Base-by-base conservation (phyloP, 2,329 filamentous ascomycete species). In the Karstenula rhodostoma region DNA sequence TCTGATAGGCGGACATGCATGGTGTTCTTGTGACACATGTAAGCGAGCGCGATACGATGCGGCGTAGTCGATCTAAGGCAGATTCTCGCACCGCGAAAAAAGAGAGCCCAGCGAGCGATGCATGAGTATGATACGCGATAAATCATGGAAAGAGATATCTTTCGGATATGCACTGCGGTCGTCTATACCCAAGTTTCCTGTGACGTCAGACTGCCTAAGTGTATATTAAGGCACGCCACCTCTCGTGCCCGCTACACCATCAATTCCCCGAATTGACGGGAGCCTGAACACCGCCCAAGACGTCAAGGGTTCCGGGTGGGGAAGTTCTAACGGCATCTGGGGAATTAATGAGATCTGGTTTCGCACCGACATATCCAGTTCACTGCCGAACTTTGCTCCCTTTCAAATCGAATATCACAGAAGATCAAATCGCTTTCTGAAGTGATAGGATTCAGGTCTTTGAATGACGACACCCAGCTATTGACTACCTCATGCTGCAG, bases 311-410 rank as follows among this genome's bases (percentile, higher is more conserved):
- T 63, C 60, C n/a, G 66, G 64, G 5, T 67, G 64, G 64, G 62
- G 66, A 27, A 56, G 60, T 22, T 68, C 66, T 6, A 67, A 68
- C 43, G 61, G 59, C 8, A 64, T 64, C 8, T 68, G 64, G 64
- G 66, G 64, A 6, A 68, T 68, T n/a, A 43, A 65, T 25, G 66
- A 68, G 58, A 67, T 68, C 40, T 63, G 56, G 29, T 27, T 68
- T 23, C 62, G 67, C 44, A 64, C 52, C 64, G 1, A 19, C 64
- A 7, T 53, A 43, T n/a, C n/a, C n/a, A n/a, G n/a, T n/a, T n/a
- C n/a, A n/a, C n/a, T n/a, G n/a, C n/a, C n/a, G n/a, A n/a, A n/a
- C n/a, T n/a, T n/a, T n/a, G n/a, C n/a, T n/a, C n/a, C n/a, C n/a
- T n/a, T n/a, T n/a, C n/a, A n/a, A n/a, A n/a, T n/a, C n/a, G n/a